Base-by-base conservation (phyloP, 345 rosid genomes). In the Tarenaya hassleriana region DNA sequence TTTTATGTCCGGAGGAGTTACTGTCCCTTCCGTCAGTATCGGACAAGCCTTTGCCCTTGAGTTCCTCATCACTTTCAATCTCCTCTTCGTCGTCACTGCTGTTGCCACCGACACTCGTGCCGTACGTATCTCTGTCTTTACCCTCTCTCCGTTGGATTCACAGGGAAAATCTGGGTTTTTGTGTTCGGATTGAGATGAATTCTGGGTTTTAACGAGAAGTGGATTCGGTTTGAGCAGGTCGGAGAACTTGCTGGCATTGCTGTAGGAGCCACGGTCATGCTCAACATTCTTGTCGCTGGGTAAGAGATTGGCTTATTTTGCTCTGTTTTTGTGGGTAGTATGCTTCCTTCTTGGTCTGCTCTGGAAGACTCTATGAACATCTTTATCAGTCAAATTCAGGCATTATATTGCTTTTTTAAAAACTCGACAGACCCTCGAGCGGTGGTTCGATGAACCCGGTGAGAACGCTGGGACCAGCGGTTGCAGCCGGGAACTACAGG, bases 71-170 rank as follows among this genome's bases (percentile, higher is more conserved):
- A 83, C 84, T 61, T 92, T 92, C 61, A 85, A 74, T 62, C 96
- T 92, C 67, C 57, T 92, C 51, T 92, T 92, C 38, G 96, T 87
- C 11, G 94, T 87, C 70, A 87, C 94, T 21, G 96, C 95, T 1
- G 98, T 92, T 0, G 96, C 98, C 31, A 92, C 98, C 1, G 98
- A 92, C 56, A 92, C 96, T 51, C 90, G 98, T 0, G 98, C 98
- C 44, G 98, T 91, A 75, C 32, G 78, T 67, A 45, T 51, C 35
- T 38, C 55, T 50, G 49, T 45, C 60, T n/a, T 18, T 60, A 18
- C 8, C 4, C 32, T 61, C 2, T 32, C 41, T 19, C 9, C 3
- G 20, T 14, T 4, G 12, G 8, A 20, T 19, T 8, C 40, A 49
- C 10, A 32, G 10, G 14, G 21, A 10, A 35, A 15, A 40, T 10